A percentile compares a stretch with the other conserved stretches of the same genome.
Evolutionary conservation across 768 basidiomycete genomes (phyloP).

Genomic region (Rhodosporidiobolus odoratus): DNA sequence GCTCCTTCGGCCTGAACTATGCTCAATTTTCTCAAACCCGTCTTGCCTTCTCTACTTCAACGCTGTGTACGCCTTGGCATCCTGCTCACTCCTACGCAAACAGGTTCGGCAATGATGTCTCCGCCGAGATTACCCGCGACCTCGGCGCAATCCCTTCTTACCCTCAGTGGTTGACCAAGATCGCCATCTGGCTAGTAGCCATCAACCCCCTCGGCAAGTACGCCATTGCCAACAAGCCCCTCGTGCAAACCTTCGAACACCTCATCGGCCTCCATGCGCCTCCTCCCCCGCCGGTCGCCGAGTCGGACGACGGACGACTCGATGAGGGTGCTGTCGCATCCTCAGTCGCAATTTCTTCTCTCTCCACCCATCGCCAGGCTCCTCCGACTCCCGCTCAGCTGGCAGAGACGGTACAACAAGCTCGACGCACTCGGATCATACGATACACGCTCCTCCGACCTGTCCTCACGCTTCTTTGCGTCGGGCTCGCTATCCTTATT

Average conservation of each 20-base stretch:
- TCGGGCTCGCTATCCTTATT: conserved; percentile 33
- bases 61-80: conserved; percentile 15
- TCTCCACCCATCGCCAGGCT: not conserved
- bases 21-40: conserved; percentile 15
- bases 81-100: not conserved
- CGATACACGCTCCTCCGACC: conserved; percentile 24
- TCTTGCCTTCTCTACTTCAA: conserved; percentile 51
- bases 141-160: conserved; percentile 68
- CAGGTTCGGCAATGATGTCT: conserved; percentile 41
- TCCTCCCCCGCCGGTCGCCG: not conserved
- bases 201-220: conserved; percentile 61
- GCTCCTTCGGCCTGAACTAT: too few relatives aligned
- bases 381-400: not conserved
- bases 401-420: not conserved
- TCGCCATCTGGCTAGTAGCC: conserved; percentile 82
- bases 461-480: not conserved
- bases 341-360: not conserved
- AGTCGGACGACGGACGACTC: not conserved
- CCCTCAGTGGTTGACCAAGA: conserved; percentile 61
- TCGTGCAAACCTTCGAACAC: conserved; percentile 76
- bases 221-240: conserved; percentile 63
- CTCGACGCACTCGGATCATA: not conserved
- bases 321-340: not conserved
- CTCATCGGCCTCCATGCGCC: conserved; percentile 51
- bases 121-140: conserved; percentile 66